phyloP scores from a whole-genome alignment of 2,329 filamentous ascomycete species.

The Fusarium verticillioides region DNA sequence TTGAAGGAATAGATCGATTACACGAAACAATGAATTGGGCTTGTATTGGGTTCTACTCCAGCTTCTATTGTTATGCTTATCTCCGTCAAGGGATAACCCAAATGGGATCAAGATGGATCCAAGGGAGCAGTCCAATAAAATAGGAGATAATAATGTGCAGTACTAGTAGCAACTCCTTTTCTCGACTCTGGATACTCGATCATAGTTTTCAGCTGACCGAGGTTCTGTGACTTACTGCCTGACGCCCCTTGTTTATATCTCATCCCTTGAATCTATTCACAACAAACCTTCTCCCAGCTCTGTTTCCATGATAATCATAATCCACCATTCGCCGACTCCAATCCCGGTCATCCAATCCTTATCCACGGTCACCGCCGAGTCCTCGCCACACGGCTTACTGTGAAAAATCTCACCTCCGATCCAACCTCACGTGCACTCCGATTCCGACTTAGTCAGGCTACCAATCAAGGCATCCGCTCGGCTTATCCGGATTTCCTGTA shows the following conservation, averaged over 20 bases:
- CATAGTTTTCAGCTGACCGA: background rate
- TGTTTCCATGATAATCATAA: background rate
- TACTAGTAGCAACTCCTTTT: background rate
- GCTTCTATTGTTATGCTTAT: background rate
- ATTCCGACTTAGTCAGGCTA: conserved; percentile 5
- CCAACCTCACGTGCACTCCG: conserved; percentile 15
- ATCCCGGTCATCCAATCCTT: background rate
- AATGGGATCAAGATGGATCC: background rate
- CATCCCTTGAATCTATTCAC: background rate
- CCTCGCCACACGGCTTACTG: conserved; percentile 21
- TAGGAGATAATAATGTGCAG: background rate
- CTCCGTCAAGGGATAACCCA: conserved; percentile 1
- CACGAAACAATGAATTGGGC: background rate
- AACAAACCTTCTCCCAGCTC: background rate
- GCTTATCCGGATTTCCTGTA: conserved; percentile 14
- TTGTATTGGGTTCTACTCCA: background rate
- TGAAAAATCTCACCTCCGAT: background rate
- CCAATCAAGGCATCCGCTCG: conserved; percentile 13
- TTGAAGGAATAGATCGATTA: background rate
- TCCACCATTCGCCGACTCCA: background rate
- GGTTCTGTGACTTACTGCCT: background rate
- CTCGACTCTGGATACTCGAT: background rate
- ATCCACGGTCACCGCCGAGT: conserved; percentile 12
- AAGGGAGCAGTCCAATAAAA: conserved; percentile 5
- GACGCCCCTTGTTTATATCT: background rate